Evolutionary conservation across 2,329 filamentous ascomycete species (phyloP), one percentile per base, ranked within the genome.

Genomic region (Arthrobotrys conoides): DNA sequence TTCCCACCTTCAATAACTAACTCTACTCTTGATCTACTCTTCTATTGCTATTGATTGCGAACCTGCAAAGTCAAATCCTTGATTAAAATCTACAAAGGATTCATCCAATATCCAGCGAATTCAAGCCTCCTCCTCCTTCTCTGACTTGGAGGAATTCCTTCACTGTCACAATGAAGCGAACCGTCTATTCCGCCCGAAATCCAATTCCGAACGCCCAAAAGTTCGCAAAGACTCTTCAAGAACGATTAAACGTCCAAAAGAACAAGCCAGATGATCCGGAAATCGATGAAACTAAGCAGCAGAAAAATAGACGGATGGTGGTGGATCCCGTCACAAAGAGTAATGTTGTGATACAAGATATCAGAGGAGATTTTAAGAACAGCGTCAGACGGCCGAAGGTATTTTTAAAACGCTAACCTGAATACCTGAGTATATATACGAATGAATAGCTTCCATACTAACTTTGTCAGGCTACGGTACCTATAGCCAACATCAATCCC

Each of bases 311-410:
- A 24, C 63, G 76, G 8, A 12, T 73, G 76, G 76, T 79, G 12
- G 76, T 79, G 24, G 76, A 79, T 59, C 76, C 76, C 2, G 76
- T 79, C 14, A 79, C 76, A 20, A 79, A 79, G 48, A 72, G 69
- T 27, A 79, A 79, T 73, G 76, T 79, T 16, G 76, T 79, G 24
- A 79, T 79, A 10, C 76, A 79, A 27, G 76, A 79, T 59, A 79
- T 79, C 55, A 79, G 57, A 27, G 76, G 76, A 8, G 55, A 79
- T 18, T 79, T 79, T 22, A 73, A 70, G 30, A 53, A 46, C 18
- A 79, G 76, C 27, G 76, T 79, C 49, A 64, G 76, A 55, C 51
- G 68, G 1, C 76, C 76, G 20, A 73, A 63, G 64, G 76, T 79
- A 49, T 38, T 9, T 41, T 4, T 5, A 16, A 41, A 12, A 41